These are phyloP conservation scores for Carnegiea gigantea DNA, from an alignment of 179 eudicot genomes.

Conservation along the genomic window DNA sequence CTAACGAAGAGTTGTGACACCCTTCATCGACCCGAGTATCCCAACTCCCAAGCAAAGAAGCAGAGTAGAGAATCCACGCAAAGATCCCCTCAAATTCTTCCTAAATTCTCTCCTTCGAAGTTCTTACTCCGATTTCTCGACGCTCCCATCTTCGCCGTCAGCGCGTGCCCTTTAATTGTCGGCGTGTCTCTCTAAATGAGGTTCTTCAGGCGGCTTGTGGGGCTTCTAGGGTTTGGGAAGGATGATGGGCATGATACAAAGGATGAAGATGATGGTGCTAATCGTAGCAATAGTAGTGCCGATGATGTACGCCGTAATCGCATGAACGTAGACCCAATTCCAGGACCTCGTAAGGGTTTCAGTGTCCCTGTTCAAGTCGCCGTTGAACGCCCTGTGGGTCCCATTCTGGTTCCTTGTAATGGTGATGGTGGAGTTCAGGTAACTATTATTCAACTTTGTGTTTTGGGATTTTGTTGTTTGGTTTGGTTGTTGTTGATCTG, in stretches of 20 bases:
- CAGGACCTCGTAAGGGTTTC: conserved; percentile 66
- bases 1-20: no score
- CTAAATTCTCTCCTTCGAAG: background rate
- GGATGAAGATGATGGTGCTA: conserved; percentile 34
- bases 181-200: conserved; percentile 39
- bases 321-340: conserved; percentile 42
- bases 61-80: background rate
- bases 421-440: conserved; percentile 94
- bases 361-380: conserved; percentile 80
- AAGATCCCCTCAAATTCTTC: conserved; percentile 11
- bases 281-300: background rate
- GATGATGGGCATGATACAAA: conserved; percentile 46
- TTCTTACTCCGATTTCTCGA: background rate
- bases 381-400: conserved; percentile 63
- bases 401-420: conserved; percentile 54
- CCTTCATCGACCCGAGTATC: background rate
- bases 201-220: conserved; percentile 48
- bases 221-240: conserved; percentile 60
- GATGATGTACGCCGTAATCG: conserved; percentile 29
- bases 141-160: conserved; percentile 1
- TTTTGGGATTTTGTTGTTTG: background rate
- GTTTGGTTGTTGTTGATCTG: background rate
- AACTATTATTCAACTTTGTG: background rate
- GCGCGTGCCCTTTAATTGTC: background rate
- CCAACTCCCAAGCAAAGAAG: background rate